phyloP scores from a whole-genome alignment of 805 yeast species.

The Ogataea corticis region DNA sequence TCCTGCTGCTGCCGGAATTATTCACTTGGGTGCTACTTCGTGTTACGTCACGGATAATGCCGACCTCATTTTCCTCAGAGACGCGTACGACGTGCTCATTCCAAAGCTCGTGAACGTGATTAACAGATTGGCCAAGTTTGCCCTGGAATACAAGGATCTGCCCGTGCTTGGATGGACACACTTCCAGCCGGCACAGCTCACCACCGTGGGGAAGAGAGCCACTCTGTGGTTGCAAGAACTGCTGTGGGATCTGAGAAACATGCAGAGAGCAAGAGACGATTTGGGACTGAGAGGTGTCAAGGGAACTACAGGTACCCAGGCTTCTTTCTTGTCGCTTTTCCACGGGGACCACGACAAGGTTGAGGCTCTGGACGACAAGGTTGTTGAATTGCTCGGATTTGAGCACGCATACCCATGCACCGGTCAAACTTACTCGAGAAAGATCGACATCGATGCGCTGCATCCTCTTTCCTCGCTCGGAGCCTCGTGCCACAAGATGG shows the following conservation, averaged over 20 bases:
- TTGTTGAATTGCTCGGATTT: slow-evolving; percentile 90
- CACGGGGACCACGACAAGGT: slow-evolving; percentile 97
- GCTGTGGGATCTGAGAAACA: slow-evolving; percentile 95
- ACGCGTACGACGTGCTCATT: slow-evolving; percentile 89
- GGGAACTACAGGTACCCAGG: slow-evolving; percentile 99
- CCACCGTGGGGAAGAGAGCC: slow-evolving; percentile 98
- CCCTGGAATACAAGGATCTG: slow-evolving; percentile 87
- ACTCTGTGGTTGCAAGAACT: slow-evolving; percentile 97
- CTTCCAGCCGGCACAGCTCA: slow-evolving; percentile 98
- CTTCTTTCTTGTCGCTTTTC: slow-evolving; percentile 90
- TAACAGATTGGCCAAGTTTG: slow-evolving; percentile 84
- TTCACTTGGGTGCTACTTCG: slow-evolving; percentile 97
- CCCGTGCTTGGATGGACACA: slow-evolving; percentile 99
- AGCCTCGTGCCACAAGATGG: slow-evolving; percentile 95
- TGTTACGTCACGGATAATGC: slow-evolving; percentile 98
- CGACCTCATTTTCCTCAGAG: slow-evolving; percentile 92
- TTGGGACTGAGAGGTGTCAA: slow-evolving; percentile 96
- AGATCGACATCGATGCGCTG: slow-evolving; percentile 92
- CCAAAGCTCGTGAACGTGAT: slow-evolving; percentile 96
- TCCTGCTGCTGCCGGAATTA: slow-evolving; percentile 97
- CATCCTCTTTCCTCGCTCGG: slow-evolving; percentile 94
- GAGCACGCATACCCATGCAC: slow-evolving; percentile 96
- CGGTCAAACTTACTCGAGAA: slow-evolving; percentile 98
- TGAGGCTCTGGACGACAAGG: slow-evolving; percentile 87
- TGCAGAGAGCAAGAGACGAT: slow-evolving; percentile 94